These are phyloP conservation scores for Apiospora aurea DNA, from an alignment of 2,329 filamentous ascomycete species.

Conservation along the genomic window DNA sequence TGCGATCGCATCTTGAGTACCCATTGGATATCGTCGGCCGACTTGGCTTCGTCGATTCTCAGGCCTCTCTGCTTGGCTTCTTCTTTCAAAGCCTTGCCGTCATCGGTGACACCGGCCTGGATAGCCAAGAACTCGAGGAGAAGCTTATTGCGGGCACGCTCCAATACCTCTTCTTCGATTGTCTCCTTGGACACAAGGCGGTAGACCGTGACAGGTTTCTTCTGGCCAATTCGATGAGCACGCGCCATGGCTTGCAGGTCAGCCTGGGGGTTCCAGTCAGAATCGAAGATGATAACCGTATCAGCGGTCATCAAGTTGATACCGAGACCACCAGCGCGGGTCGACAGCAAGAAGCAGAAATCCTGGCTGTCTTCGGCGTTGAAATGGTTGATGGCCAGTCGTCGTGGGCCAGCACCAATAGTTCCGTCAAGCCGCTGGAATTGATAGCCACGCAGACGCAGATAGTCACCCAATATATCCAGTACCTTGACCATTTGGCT, in stretches of 20 bases:
- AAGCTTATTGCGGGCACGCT: conserved; percentile 95
- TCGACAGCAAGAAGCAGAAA: conserved; percentile 95
- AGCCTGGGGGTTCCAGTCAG: conserved; percentile 98
- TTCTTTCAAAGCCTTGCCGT: conserved; percentile 78
- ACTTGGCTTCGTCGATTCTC: conserved; percentile 82
- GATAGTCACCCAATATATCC: conserved; percentile 93
- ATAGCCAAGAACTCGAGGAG: conserved; percentile 98
- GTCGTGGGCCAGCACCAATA: conserved; percentile 84
- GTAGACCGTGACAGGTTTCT: conserved; percentile 94
- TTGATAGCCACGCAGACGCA: conserved; percentile 90
- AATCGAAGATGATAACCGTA: conserved; percentile 97
- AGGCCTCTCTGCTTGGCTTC: conserved; percentile 80
- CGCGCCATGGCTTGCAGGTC: conserved; percentile 98
- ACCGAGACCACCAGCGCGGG: conserved; percentile 93
- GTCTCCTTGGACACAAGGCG: conserved; percentile 97
- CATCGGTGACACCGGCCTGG: conserved; percentile 94
- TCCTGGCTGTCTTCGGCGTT: conserved; percentile 93
- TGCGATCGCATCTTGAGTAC: conserved; percentile 98
- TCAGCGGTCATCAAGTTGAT: conserved; percentile 99
- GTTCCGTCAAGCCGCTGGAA: conserved; percentile 96
- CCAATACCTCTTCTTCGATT: conserved; percentile 96
- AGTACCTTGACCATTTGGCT: conserved; percentile 99
- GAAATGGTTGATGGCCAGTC: conserved; percentile 97
- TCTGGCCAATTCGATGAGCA: conserved; percentile 97
- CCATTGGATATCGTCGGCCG: conserved; percentile 92